Conservation (phyloP, 1,284 basidiomycete genomes). For the Chondrostereum purpureum region DNA sequence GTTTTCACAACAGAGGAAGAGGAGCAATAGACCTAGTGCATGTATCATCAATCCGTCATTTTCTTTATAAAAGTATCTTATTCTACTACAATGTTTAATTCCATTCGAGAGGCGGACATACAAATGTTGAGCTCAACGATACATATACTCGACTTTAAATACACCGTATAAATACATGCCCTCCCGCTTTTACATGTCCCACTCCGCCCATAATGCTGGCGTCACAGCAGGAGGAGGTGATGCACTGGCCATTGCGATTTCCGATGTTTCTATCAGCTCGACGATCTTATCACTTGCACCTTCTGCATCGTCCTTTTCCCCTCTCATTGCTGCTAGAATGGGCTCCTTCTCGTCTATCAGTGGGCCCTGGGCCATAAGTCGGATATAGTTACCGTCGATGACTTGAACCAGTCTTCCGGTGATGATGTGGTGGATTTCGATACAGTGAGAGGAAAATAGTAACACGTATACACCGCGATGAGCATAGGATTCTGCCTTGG, state of each 20-base stretch:
- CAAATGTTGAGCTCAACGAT: too few species aligned
- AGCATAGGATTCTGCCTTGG: constrained; percentile 51
- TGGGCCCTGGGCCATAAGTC: constrained; percentile 48
- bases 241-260: constrained; percentile 27
- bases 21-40: constrained; percentile 15
- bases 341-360: constrained; percentile 33
- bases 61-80: too few species aligned
- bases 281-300: constrained; percentile 56
- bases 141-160: too few species aligned
- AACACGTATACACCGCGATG: constrained; percentile 56
- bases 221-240: constrained; percentile 28
- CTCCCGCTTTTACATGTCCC: constrained; percentile 51
- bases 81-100: too few species aligned
- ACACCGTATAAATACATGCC: neutral
- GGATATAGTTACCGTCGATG: constrained; percentile 61
- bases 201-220: constrained; percentile 51
- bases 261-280: constrained; percentile 64
- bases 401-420: constrained; percentile 69
- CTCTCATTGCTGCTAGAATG: constrained; percentile 55
- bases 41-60: neutral
- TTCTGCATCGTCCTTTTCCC: constrained; percentile 43
- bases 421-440: constrained; percentile 60
- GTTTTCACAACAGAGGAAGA: constrained; percentile 66
- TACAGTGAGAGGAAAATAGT: constrained; percentile 64
- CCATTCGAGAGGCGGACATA: too few species aligned